phyloP scores from a whole-genome alignment of 2,329 filamentous ascomycete genomes.

The Capronia epimyces region DNA sequence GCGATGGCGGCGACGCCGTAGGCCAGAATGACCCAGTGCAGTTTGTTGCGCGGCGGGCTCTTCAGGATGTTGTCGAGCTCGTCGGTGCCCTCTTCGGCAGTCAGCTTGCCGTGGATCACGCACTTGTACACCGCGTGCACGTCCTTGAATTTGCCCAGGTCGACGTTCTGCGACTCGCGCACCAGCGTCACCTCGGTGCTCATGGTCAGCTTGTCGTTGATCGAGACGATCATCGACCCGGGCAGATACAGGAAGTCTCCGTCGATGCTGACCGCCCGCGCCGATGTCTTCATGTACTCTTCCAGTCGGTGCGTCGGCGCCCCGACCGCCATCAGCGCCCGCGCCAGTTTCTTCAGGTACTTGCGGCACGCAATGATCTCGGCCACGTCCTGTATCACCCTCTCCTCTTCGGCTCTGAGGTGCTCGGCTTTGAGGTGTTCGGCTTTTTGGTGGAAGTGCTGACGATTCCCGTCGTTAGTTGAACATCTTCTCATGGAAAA shows the following conservation, averaged over 20 bases:
- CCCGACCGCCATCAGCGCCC: slow-evolving; percentile 81
- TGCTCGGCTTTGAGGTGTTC: no score
- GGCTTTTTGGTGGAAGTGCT: slow-evolving; percentile 16
- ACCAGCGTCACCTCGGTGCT: slow-evolving; percentile 46
- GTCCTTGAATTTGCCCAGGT: slow-evolving; percentile 41
- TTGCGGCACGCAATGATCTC: slow-evolving; percentile 71
- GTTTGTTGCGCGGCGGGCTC: slow-evolving; percentile 51
- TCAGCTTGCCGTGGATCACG: slow-evolving; percentile 44
- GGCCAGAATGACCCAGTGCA: slow-evolving; percentile 52
- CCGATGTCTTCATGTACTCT: slow-evolving; percentile 83
- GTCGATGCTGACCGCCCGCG: slow-evolving; percentile 81
- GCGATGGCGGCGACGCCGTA: slow-evolving; percentile 71
- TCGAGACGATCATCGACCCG: slow-evolving; percentile 90
- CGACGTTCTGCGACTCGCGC: slow-evolving; percentile 39
- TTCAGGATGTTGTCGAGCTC: slow-evolving; percentile 51
- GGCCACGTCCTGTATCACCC: slow-evolving; percentile 45
- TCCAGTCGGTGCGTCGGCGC: slow-evolving; percentile 87
- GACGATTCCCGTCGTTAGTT: no score
- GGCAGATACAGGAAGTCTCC: slow-evolving; percentile 86
- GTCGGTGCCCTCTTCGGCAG: slow-evolving; percentile 42
- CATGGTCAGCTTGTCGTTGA: slow-evolving; percentile 52
- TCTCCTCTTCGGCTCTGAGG: slow-evolving; percentile 14
- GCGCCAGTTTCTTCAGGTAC: slow-evolving; percentile 79
- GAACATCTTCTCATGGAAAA: not conserved
- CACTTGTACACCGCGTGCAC: slow-evolving; percentile 46